Percentiles rank a stretch among this genome's conserved stretches.
Evolutionary conservation across 2,329 filamentous ascomycete species (phyloP).

Genomic region (Fusarium tupiense): DNA sequence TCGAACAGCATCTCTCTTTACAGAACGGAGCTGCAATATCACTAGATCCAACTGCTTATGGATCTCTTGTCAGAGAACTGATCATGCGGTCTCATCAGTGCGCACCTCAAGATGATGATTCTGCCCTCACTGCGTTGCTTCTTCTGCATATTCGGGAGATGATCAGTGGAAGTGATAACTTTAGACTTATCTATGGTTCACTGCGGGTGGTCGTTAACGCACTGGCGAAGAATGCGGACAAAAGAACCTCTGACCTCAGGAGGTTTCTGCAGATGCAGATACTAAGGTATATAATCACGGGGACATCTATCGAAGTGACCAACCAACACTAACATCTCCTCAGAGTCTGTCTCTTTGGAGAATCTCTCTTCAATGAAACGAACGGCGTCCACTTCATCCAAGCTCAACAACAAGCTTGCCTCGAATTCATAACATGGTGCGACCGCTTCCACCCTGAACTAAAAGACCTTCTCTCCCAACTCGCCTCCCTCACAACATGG

Average conservation of each 20-base stretch:
- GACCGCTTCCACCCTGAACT: constrained; percentile 35
- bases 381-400: constrained; percentile 37
- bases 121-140: constrained; percentile 32
- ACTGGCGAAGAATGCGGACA: neutral
- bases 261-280: constrained; percentile 38
- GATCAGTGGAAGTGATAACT: constrained; percentile 39
- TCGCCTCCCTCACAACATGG: constrained; percentile 28
- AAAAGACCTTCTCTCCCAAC: constrained; percentile 20
- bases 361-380: constrained; percentile 32
- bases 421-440: constrained; percentile 37
- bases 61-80: constrained; percentile 25
- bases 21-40: constrained; percentile 19
- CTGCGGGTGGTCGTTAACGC: constrained; percentile 29
- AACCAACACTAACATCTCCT: too few relatives aligned
- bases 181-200: constrained; percentile 32
- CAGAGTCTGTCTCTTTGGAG: constrained; percentile 33
- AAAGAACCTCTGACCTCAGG: constrained; percentile 15
- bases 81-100: constrained; percentile 29
- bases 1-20: constrained; percentile 34
- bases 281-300: constrained; percentile 2
- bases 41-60: constrained; percentile 17
- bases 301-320: too few relatives aligned
- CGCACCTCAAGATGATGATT: constrained; percentile 35
- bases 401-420: constrained; percentile 29
- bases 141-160: constrained; percentile 36